phyloP scores from a whole-genome alignment of 2,329 filamentous ascomycete genomes.

The Colletotrichum sp. region DNA sequence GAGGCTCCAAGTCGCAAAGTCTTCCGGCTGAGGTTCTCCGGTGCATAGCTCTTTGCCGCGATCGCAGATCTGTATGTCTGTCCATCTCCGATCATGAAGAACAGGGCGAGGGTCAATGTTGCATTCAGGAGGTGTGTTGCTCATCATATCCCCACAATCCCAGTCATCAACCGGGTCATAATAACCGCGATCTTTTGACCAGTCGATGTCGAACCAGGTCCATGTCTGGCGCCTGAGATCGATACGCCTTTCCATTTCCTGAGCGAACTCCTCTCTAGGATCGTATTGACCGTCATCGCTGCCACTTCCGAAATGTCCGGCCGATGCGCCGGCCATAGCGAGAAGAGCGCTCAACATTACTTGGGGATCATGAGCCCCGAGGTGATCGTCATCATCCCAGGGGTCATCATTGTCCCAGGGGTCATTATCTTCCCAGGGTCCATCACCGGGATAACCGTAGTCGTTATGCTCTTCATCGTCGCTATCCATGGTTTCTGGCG shows the following conservation, averaged over 20 bases:
- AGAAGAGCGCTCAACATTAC: too few relatives aligned
- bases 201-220: not conserved
- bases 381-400: too few relatives aligned
- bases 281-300: too few relatives aligned
- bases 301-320: too few relatives aligned
- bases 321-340: too few relatives aligned
- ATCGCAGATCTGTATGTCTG: accelerated
- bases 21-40: accelerated
- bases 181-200: accelerated
- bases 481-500: too few relatives aligned
- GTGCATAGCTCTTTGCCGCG: not conserved
- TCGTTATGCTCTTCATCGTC: too few relatives aligned
- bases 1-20: accelerated
- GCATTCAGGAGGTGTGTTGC: not conserved
- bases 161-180: accelerated
- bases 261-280: not conserved
- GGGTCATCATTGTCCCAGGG: too few relatives aligned
- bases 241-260: accelerated
- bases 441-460: too few relatives aligned
- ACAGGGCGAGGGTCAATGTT: not conserved
- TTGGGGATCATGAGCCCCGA: too few relatives aligned
- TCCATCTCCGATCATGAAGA: not conserved
- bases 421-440: too few relatives aligned
- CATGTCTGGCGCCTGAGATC: accelerated
- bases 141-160: not conserved